A percentile compares a stretch with the other conserved stretches of the same genome.
Evolutionary conservation across 257 asterid genomes (phyloP).

Genomic region (Ligustrum vulgare): DNA sequence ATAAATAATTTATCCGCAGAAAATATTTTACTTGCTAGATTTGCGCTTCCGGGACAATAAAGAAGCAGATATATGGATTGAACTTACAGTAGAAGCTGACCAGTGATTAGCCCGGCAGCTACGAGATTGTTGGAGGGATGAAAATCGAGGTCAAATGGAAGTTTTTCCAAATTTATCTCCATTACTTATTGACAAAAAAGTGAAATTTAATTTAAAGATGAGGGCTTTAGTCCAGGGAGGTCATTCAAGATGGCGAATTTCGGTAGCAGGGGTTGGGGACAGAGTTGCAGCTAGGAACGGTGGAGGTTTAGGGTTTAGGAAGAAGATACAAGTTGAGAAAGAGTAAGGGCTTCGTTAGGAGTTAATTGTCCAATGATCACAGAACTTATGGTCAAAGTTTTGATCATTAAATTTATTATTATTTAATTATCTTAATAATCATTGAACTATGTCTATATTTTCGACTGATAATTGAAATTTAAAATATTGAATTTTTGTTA

Average conservation of each 20-base stretch:
- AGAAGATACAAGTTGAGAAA: no score
- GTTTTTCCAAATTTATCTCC: conserved; percentile 73
- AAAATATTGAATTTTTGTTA: no score
- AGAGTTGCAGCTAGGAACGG: neutral
- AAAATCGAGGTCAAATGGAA: conserved; percentile 80
- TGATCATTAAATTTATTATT: no score
- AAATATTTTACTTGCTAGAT: neutral
- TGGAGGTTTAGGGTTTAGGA: neutral
- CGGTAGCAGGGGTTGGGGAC: neutral
- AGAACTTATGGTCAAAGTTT: no score
- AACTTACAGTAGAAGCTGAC: conserved; percentile 67
- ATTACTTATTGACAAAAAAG: conserved; percentile 9
- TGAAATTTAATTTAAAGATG: neutral
- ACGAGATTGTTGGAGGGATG: conserved; percentile 74
- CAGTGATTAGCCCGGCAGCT: conserved; percentile 81
- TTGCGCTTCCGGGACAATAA: neutral
- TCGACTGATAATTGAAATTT: no score
- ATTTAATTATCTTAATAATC: no score
- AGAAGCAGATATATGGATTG: neutral
- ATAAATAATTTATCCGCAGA: neutral
- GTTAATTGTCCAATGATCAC: no score
- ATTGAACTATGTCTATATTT: no score
- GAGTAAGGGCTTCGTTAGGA: no score
- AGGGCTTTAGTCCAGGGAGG: neutral
- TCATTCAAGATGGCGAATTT: neutral